Conservation (phyloP, 139 green algal genomes). For the Edaphochlamys debaryana region DNA sequence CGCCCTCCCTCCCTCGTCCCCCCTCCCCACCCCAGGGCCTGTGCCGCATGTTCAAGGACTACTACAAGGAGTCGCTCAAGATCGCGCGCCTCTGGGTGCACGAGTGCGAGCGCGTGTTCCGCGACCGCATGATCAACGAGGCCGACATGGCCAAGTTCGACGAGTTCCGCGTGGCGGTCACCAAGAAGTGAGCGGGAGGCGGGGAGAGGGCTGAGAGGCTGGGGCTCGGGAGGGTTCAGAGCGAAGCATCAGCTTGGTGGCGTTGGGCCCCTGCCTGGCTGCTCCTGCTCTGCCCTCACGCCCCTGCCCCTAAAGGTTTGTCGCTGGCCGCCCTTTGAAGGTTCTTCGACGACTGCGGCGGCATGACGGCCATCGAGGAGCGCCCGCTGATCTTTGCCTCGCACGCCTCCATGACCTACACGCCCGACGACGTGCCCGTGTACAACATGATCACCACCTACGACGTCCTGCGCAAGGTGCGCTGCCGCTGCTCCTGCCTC, state of each 20-base stretch:
- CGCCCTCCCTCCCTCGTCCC: no score
- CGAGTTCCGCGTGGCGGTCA: slow-evolving; percentile 70
- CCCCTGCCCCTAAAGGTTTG: no score
- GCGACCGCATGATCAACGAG: slow-evolving; percentile 86
- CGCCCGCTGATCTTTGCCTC: slow-evolving; percentile 73
- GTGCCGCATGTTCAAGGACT: slow-evolving; percentile 83
- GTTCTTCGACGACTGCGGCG: slow-evolving; percentile 70
- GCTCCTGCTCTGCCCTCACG: no score
- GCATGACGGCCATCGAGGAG: slow-evolving; percentile 71
- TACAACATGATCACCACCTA: slow-evolving; percentile 62
- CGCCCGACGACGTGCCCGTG: slow-evolving; percentile 52
- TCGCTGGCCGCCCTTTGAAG: no score
- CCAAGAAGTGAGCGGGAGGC: slow-evolving; percentile 84
- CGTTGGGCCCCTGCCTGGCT: not conserved
- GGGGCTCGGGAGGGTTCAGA: no score
- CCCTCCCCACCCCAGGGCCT: no score
- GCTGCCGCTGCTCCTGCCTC: no score
- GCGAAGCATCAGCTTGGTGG: not conserved
- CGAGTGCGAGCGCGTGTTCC: slow-evolving; percentile 88
- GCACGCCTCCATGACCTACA: slow-evolving; percentile 37
- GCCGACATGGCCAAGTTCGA: slow-evolving; percentile 82
- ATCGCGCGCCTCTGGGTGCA: slow-evolving; percentile 85
- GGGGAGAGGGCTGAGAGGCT: slow-evolving; percentile 66
- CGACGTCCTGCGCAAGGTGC: slow-evolving; percentile 70
- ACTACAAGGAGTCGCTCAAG: slow-evolving; percentile 69